These are phyloP conservation scores for Aspergillus tamarii DNA, from an alignment of 2,329 filamentous ascomycete species.

Conservation along the genomic window DNA sequence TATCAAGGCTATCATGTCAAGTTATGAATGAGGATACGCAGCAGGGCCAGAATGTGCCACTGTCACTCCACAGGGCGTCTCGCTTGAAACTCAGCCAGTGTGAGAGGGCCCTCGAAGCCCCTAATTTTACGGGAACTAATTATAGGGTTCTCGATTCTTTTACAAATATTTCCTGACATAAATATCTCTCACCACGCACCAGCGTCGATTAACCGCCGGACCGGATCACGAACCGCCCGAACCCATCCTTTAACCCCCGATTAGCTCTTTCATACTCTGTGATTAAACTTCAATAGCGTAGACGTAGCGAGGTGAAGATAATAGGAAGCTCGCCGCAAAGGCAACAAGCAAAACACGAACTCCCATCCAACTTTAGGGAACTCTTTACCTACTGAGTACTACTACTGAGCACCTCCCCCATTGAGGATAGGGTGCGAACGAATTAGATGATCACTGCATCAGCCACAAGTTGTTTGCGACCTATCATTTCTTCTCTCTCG, in stretches of 20 bases:
- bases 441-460: slow-evolving; percentile 2
- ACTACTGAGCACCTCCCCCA: background rate
- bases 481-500: background rate
- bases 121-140: background rate
- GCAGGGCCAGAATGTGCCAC: background rate
- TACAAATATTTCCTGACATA: background rate
- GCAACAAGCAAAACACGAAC: background rate
- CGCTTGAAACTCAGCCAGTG: slow-evolving; percentile 3
- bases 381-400: background rate
- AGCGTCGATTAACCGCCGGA: background rate
- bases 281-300: background rate
- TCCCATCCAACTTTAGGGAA: background rate
- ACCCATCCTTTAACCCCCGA: background rate
- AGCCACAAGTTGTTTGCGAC: background rate
- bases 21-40: background rate
- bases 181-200: background rate
- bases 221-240: background rate
- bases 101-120: background rate
- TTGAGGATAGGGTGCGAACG: background rate
- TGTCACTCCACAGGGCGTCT: slow-evolving; percentile 1
- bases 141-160: slow-evolving; percentile 1
- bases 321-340: background rate
- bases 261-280: background rate
- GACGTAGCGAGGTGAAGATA: background rate
- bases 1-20: no score